Evolutionary conservation across 2,329 filamentous ascomycete species (phyloP).

Genomic region (Arthrobotrys sinensis): DNA sequence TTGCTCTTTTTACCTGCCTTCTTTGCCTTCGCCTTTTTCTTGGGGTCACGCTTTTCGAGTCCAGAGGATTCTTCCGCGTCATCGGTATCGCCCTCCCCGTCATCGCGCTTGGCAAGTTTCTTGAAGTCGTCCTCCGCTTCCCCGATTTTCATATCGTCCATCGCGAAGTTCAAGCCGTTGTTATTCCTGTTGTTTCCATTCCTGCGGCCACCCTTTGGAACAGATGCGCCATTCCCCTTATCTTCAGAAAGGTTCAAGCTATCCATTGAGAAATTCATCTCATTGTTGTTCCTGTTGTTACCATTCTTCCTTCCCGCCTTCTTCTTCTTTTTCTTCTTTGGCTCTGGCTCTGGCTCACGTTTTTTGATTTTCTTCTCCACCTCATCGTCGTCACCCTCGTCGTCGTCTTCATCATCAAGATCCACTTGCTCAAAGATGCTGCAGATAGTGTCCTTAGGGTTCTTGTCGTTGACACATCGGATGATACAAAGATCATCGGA

Average conservation of each 20-base stretch:
- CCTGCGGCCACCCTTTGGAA: slow-evolving; percentile 1
- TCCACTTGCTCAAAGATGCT: slow-evolving; percentile 8
- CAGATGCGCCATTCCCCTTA: not conserved
- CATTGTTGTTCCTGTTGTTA: slow-evolving; percentile 21
- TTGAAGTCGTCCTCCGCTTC: not conserved
- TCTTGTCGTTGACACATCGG: not conserved
- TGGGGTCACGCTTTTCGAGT: slow-evolving; percentile 21
- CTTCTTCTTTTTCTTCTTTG: slow-evolving; percentile 11
- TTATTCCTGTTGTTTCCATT: slow-evolving; percentile 24
- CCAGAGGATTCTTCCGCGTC: not conserved
- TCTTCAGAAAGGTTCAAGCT: not conserved
- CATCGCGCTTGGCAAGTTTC: slow-evolving; percentile 8
- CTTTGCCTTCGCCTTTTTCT: slow-evolving; percentile 9
- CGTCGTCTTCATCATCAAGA: not conserved
- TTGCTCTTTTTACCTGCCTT: not conserved
- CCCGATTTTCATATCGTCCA: slow-evolving; percentile 1
- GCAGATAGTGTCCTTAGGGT: slow-evolving; percentile 2
- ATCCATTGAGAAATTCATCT: slow-evolving; percentile 21
- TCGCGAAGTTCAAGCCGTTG: slow-evolving; percentile 26
- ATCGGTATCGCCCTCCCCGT: not conserved
- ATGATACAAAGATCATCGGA: slow-evolving; percentile 8
- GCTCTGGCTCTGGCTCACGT: slow-evolving; percentile 7
- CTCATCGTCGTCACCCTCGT: slow-evolving; percentile 3
- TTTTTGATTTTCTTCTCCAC: slow-evolving; percentile 4
- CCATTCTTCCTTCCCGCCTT: slow-evolving; percentile 20